These are phyloP conservation scores for Sphaerobolus stellatus DNA, from an alignment of 1,284 basidiomycete species.

Conservation along the genomic window DNA sequence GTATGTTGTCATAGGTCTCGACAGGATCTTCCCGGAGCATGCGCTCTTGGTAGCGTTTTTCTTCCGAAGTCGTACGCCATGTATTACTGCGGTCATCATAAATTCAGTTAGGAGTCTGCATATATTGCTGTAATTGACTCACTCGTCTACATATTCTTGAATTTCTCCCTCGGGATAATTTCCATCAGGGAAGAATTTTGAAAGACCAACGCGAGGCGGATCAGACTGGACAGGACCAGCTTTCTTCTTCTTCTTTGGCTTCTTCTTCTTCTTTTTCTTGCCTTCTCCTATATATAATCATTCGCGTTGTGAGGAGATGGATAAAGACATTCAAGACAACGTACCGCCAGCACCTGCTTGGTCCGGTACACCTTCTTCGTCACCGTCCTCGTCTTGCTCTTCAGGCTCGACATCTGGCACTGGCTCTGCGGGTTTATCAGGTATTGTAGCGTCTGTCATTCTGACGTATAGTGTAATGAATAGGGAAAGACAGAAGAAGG, in stretches of 20 bases:
- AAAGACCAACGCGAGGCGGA: slow-evolving; percentile 88
- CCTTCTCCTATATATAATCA: slow-evolving; percentile 29
- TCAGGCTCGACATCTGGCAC: slow-evolving; percentile 9
- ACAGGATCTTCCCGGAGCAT: slow-evolving; percentile 77
- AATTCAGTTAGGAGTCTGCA: slow-evolving; percentile 1
- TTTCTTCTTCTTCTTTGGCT: slow-evolving; percentile 87
- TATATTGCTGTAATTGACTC: slow-evolving; percentile 27
- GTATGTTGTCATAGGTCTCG: slow-evolving; percentile 84
- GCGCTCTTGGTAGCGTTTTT: slow-evolving; percentile 84
- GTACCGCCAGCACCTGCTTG: slow-evolving; percentile 4
- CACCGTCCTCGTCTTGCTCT: slow-evolving; percentile 14
- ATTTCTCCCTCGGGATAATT: slow-evolving; percentile 91
- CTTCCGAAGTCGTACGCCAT: slow-evolving; percentile 88
- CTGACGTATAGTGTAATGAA: too few relatives aligned
- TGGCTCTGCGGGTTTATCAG: too few relatives aligned
- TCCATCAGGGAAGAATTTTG: slow-evolving; percentile 86
- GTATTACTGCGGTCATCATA: too few relatives aligned
- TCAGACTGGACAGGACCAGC: slow-evolving; percentile 68
- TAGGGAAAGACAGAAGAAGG: neutral
- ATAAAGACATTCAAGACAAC: neutral
- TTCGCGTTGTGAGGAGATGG: neutral
- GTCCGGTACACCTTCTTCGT: slow-evolving; percentile 9
- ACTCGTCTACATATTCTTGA: slow-evolving; percentile 91
- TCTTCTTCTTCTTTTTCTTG: slow-evolving; percentile 93
- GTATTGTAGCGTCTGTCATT: too few relatives aligned